Base-by-base conservation (phyloP, 352 stramenopile species). In the Pythium rhizo-oryzae region DNA sequence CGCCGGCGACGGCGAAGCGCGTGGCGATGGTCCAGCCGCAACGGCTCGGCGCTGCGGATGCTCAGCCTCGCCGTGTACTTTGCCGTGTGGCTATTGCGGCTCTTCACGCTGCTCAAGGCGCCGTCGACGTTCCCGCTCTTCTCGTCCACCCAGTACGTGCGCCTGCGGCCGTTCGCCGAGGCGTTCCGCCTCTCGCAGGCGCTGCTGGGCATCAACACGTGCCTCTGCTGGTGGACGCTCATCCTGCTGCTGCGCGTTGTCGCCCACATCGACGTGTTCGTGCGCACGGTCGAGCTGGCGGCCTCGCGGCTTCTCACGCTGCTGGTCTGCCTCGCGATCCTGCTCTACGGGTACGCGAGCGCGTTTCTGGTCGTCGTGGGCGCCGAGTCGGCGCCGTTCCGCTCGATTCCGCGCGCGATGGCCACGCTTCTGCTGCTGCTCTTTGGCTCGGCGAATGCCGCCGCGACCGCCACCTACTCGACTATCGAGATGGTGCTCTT, bases 261-360 rank as follows among this genome's bases (percentile, higher is more conserved):
- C 15, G 61, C 53, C n/a, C 64, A 75, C 23, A 65, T 89, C n/a
- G 74, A 83, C 21, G 62, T 83, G 28, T 69, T 85, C 7, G 70
- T 84, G 13, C 71, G 78, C 28, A 78, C 72, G 19, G 33, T 87
- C 41, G 47, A 75, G 2, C 56, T 73, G 1, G 76, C 75, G 23
- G 55, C 66, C 1, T 66, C 72, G 2, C 62, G 83, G 24, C 63
- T 89, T 19, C 43, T 77, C 21, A 70, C 73, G 12, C 59, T 89
- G 18, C 30, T 82, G 4, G 7, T 84, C 8, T 77, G 73, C 43
- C 50, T 82, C 23, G 53, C 56, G 0, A 19, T 82, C 9, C 59
- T 87, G 28, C 39, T 87, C 9, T 77, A 82, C 53, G 77, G 78
- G 11, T 89, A 85, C 30, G 78, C 77, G 16, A 84, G 72, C 9